Conservation (phyloP, 164 flowering plant species). For the Umbilicus rupestris region DNA sequence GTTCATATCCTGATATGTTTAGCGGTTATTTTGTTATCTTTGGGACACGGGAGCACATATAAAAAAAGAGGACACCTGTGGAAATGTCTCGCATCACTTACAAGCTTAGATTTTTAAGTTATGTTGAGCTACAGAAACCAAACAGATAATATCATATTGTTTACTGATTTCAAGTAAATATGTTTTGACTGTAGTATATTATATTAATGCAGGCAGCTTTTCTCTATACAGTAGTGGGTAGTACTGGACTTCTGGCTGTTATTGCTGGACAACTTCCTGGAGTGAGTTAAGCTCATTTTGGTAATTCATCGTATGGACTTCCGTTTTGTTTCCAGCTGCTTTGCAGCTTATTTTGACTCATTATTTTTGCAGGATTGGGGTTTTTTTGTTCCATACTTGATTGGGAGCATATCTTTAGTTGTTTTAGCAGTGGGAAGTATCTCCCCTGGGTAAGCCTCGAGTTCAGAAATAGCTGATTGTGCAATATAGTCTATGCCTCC, state of each 20-base stretch:
- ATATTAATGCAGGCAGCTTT: slow-evolving; percentile 94
- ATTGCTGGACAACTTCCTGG: slow-evolving; percentile 98
- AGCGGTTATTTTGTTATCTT: neutral
- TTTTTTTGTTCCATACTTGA: slow-evolving; percentile 88
- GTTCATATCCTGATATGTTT: neutral
- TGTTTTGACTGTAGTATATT: slow-evolving; percentile 35
- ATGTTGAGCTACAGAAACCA: no score
- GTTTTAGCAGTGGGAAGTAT: slow-evolving; percentile 89
- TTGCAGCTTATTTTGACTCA: neutral
- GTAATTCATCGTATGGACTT: neutral
- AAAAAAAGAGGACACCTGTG: no score
- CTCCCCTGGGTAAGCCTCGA: slow-evolving; percentile 67
- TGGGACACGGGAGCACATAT: neutral
- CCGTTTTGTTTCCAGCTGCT: neutral
- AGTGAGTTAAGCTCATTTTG: slow-evolving; percentile 30
- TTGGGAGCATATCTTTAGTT: slow-evolving; percentile 83
- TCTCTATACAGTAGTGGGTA: slow-evolving; percentile 92
- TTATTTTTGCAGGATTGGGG: slow-evolving; percentile 73
- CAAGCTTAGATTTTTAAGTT: no score
- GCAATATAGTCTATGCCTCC: neutral
- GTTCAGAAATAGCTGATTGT: neutral
- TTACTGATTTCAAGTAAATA: neutral
- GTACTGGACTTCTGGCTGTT: slow-evolving; percentile 70
- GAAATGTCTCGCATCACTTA: no score
- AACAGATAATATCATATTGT: no score